These are phyloP conservation scores for Ilex asprella DNA, from an alignment of 257 asterid genomes.

Conservation along the genomic window DNA sequence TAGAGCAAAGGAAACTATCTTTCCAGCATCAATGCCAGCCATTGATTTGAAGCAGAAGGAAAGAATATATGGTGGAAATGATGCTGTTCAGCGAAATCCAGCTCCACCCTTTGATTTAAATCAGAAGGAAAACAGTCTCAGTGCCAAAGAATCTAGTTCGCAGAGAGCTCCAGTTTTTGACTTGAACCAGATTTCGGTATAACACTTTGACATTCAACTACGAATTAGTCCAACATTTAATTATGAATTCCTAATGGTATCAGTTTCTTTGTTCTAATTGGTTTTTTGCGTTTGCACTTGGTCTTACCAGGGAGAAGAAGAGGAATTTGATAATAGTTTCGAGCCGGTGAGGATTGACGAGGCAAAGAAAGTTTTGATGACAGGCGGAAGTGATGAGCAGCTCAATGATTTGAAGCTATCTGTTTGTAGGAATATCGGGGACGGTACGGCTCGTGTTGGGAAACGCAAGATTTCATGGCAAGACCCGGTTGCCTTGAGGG, in stretches of 20 bases:
- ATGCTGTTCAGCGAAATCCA: constrained; percentile 24
- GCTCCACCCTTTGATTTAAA: too few species aligned
- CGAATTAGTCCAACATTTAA: neutral
- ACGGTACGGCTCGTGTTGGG: constrained; percentile 56
- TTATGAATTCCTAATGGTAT: neutral
- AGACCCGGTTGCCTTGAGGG: constrained; percentile 81
- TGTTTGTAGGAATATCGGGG: constrained; percentile 67
- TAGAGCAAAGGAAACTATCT: constrained; percentile 14
- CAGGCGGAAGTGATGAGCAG: constrained; percentile 56
- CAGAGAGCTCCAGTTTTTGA: constrained; percentile 67
- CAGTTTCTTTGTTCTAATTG: neutral
- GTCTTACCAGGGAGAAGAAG: constrained; percentile 58
- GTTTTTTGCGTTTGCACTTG: neutral
- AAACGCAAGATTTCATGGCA: constrained; percentile 89
- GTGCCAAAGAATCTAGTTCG: too few species aligned
- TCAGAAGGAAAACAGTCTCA: too few species aligned
- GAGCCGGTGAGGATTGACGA: constrained; percentile 45
- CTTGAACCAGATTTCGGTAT: constrained; percentile 78
- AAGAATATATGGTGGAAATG: constrained; percentile 31
- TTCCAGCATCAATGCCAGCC: constrained; percentile 1
- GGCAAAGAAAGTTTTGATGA: constrained; percentile 29
- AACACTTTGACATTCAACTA: neutral
- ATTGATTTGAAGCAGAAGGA: constrained; percentile 53
- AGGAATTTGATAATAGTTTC: constrained; percentile 31
- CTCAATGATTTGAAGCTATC: constrained; percentile 55